Percentiles rank a stretch among this genome's conserved stretches.
phyloP scores from a whole-genome alignment of 1,139 yeast genomes.

The Blastobotrys ciferrii region DNA sequence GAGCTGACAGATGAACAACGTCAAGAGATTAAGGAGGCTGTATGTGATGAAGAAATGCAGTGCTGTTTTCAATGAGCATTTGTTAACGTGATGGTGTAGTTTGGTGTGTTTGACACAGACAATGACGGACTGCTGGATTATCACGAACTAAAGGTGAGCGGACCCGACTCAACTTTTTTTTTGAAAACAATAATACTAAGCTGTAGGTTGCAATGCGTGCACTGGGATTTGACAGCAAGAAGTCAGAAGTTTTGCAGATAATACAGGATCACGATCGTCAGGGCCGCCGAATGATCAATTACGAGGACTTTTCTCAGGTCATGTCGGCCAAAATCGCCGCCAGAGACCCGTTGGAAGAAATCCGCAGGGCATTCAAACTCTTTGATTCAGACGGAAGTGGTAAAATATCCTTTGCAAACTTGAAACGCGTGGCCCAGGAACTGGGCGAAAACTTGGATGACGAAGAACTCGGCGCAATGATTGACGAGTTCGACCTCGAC shows the following conservation, averaged over 20 bases:
- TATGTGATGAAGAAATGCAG: too few species aligned
- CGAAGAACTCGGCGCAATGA: constrained; percentile 93
- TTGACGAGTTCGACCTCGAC: constrained; percentile 94
- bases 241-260: constrained; percentile 75
- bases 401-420: constrained; percentile 70
- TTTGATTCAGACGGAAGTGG: constrained; percentile 92
- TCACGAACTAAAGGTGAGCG: constrained; percentile 70
- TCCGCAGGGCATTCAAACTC: constrained; percentile 81
- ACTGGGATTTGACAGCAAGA: constrained; percentile 82
- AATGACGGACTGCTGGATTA: constrained; percentile 87
- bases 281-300: constrained; percentile 68
- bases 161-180: neutral
- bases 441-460: constrained; percentile 90
- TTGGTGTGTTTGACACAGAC: constrained; percentile 87
- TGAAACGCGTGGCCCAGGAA: constrained; percentile 88
- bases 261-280: constrained; percentile 80
- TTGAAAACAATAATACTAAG: neutral
- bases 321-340: constrained; percentile 75
- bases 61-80: too few species aligned
- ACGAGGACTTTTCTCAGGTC: constrained; percentile 76
- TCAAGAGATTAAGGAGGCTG: constrained; percentile 89
- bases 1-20: constrained; percentile 86
- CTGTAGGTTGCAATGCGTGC: constrained; percentile 79
- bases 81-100: constrained; percentile 34
- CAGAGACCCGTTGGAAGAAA: constrained; percentile 91